Evolutionary conservation across 2,329 filamentous ascomycete genomes (phyloP).

Genomic region (Malbranchea zuffiana): DNA sequence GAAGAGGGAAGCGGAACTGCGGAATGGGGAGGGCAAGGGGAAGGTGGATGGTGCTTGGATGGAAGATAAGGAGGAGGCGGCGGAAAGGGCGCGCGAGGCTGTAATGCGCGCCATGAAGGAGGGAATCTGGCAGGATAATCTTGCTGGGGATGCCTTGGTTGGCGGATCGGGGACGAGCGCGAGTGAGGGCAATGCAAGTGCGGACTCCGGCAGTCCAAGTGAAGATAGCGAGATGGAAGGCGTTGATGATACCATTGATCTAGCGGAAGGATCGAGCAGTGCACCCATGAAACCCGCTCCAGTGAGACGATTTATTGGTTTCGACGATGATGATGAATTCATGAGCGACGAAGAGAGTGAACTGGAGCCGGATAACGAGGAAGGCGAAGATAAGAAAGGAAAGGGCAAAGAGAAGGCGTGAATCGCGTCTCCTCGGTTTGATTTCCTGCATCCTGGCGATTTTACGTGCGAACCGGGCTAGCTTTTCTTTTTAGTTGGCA

Average conservation of each 20-base stretch:
- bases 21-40: conserved; percentile 52
- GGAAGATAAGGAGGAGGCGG: conserved; percentile 84
- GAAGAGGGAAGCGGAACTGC: conserved; percentile 70
- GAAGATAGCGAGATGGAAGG: conserved; percentile 31
- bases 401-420: conserved; percentile 29
- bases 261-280: conserved; percentile 20
- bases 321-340: conserved; percentile 38
- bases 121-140: conserved; percentile 34
- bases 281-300: conserved; percentile 19
- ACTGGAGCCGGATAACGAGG: conserved; percentile 16
- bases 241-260: conserved; percentile 19
- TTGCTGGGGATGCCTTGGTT: conserved; percentile 28
- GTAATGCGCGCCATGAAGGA: conserved; percentile 63
- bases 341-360: conserved; percentile 36
- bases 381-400: conserved; percentile 18
- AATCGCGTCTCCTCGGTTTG: too few species aligned
- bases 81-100: conserved; percentile 69
- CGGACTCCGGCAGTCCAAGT: conserved; percentile 22
- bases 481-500: too few species aligned
- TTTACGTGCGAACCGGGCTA: too few species aligned
- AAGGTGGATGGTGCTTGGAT: conserved; percentile 82
- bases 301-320: conserved; percentile 34
- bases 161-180: conserved; percentile 29
- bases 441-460: too few species aligned
- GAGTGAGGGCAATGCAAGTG: conserved; percentile 23